Base-by-base conservation (phyloP, 2,329 filamentous ascomycete species). In the Penicillium fuscoglaucum region DNA sequence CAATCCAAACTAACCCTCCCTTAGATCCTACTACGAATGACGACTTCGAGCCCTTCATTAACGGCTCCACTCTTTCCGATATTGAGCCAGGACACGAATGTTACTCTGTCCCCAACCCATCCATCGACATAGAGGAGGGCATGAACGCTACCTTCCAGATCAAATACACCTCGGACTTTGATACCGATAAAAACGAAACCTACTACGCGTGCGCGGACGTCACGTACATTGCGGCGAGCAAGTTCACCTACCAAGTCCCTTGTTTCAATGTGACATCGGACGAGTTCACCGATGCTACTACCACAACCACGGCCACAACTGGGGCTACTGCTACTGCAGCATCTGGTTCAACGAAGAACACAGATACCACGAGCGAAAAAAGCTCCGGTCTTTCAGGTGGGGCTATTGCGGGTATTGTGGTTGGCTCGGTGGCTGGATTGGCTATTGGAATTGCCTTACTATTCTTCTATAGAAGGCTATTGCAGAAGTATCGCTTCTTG, bases 141-240 rank as follows among this genome's bases (percentile, higher is more conserved):
- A 67, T 69, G 13, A 80, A 80, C 58, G 79, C 78, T 3, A 81
- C 79, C 2, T 74, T 80, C 47, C 78, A 80, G 58, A 68, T 81
- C 35, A 74, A 74, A 46, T 81, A 81, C 62, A 73, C 72, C 49
- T 72, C 75, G 0, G 75, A 77, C 21, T 76, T 73, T 35, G 77
- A 77, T 35, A 72, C 70, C 6, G 74, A 76, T 41, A 72, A 72
- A 29, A 75, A 77, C 29, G 68, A 78, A 58, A 78, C 76, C 0
- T 80, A 77, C 66, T 81, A 80, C 61, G 79, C 79, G 8, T 82
- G 79, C 59, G 73, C 78, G 0, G 79, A 82, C 55, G 71, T 81
- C n/a, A 77, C 71, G 6, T 79, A 79, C 54, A 72, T 80, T 28
- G 62, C 75, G 3, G 62, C 73, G 1, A 69, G 67, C 56, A 67